phyloP scores from a whole-genome alignment of 805 yeast genomes.

The Lipomyces spencermartinsiae region DNA sequence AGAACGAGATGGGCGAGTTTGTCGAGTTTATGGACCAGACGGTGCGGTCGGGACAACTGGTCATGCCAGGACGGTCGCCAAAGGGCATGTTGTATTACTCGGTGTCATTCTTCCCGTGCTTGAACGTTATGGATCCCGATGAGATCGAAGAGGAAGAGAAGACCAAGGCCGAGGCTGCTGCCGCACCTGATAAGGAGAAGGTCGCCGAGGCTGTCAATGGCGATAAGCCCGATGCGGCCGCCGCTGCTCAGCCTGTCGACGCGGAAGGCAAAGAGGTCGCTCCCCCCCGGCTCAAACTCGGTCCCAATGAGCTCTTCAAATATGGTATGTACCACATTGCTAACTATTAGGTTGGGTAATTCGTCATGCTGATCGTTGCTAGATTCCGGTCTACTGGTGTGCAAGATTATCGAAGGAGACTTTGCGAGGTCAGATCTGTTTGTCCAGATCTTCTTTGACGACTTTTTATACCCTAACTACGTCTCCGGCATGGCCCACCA shows the following conservation, averaged over 20 bases:
- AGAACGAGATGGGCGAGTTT: slow-evolving; percentile 65
- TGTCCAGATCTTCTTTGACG: slow-evolving; percentile 80
- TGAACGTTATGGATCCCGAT: slow-evolving; percentile 78
- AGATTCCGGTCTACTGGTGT: slow-evolving; percentile 78
- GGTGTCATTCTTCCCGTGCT: slow-evolving; percentile 80
- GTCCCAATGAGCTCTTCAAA: slow-evolving; percentile 50
- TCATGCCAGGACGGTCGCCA: slow-evolving; percentile 75
- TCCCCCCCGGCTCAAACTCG: slow-evolving; percentile 56
- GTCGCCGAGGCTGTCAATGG: slow-evolving; percentile 30
- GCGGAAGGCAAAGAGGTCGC: slow-evolving; percentile 43
- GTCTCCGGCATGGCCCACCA: slow-evolving; percentile 56
- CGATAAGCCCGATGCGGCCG: slow-evolving; percentile 19
- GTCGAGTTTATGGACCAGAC: slow-evolving; percentile 63
- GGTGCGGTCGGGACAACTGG: slow-evolving; percentile 65
- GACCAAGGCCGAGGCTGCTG: slow-evolving; percentile 49
- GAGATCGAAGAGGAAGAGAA: slow-evolving; percentile 67
- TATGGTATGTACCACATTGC: slow-evolving; percentile 38
- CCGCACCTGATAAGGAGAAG: slow-evolving; percentile 43
- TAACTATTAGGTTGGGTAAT: slow-evolving; percentile 61
- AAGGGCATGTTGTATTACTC: slow-evolving; percentile 80
- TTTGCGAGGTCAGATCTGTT: slow-evolving; percentile 62
- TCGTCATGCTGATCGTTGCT: slow-evolving; percentile 37
- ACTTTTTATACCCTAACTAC: slow-evolving; percentile 68
- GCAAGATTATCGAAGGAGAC: slow-evolving; percentile 66
- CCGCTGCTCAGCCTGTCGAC: slow-evolving; percentile 23